Evolutionary conservation across 1,284 basidiomycete species (phyloP).

Genomic region (Heliocybe sulcata): DNA sequence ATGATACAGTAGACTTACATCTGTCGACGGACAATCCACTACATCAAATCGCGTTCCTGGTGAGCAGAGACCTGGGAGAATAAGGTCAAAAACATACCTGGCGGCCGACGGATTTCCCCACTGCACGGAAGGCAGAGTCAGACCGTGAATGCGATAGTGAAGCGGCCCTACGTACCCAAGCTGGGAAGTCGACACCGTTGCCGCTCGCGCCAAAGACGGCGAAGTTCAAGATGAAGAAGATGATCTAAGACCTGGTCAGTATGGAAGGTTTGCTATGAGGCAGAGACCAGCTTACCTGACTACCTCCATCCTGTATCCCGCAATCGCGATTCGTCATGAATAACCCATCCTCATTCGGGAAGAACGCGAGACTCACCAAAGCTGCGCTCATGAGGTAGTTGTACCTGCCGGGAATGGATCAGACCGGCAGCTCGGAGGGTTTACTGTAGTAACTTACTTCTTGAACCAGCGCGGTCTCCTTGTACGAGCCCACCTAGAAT

Average conservation of each 20-base stretch:
- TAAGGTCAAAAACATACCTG: neutral
- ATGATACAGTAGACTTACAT: neutral
- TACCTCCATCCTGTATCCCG: slow-evolving; percentile 17
- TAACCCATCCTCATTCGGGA: too few species aligned
- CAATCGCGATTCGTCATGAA: too few species aligned
- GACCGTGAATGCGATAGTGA: neutral
- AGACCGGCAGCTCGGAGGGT: slow-evolving; percentile 2
- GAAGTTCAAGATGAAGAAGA: slow-evolving; percentile 20
- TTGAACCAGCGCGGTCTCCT: slow-evolving; percentile 23
- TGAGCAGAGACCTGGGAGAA: neutral
- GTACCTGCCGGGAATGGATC: slow-evolving; percentile 13
- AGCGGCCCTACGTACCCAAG: neutral
- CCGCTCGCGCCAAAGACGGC: slow-evolving; percentile 9
- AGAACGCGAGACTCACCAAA: slow-evolving; percentile 7
- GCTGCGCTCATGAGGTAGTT: slow-evolving; percentile 15
- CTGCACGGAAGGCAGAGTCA: neutral
- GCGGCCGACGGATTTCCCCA: neutral
- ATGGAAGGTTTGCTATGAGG: neutral
- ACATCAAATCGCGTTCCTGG: neutral
- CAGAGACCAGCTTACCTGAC: slow-evolving; percentile 7
- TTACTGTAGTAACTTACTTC: slow-evolving; percentile 30
- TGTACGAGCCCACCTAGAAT: slow-evolving; percentile 13
- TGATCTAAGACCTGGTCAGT: neutral
- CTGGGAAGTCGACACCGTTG: neutral
- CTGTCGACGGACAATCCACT: neutral